Percentiles rank a stretch among this genome's conserved stretches.
Conservation (phyloP, 1,284 basidiomycete species). For the Trichosporon sp. region DNA sequence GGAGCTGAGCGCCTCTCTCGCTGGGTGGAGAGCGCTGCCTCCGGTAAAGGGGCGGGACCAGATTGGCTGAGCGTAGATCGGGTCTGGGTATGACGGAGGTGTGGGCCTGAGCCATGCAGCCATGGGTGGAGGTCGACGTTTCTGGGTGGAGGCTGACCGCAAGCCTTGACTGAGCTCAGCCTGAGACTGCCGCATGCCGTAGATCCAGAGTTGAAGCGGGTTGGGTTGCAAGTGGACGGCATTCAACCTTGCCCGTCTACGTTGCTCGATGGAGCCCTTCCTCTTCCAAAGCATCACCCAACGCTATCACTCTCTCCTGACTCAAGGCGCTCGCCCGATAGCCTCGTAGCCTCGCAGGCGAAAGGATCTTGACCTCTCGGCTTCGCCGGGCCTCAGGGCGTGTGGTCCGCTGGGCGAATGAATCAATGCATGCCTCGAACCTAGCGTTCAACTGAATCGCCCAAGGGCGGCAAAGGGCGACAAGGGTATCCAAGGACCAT, state of each 20-base stretch:
- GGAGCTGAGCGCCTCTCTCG: neutral
- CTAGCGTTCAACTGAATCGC: neutral
- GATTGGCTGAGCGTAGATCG: neutral
- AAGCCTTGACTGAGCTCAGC: neutral
- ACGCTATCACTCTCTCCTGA: neutral
- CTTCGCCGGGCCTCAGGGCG: too few species aligned
- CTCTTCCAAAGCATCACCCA: neutral
- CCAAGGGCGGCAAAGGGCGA: neutral
- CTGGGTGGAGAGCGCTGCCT: neutral
- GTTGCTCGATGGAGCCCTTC: neutral
- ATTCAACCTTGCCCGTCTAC: neutral
- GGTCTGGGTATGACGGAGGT: neutral
- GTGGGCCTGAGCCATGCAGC: neutral
- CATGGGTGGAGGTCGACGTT: neutral
- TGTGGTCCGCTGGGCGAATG: neutral
- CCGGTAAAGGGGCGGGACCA: neutral
- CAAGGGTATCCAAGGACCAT: neutral
- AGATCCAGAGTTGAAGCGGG: neutral
- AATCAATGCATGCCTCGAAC: slow-evolving; percentile 3
- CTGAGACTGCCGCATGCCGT: neutral
- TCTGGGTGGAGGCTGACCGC: neutral
- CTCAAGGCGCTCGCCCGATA: neutral
- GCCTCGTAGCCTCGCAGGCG: neutral
- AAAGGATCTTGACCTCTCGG: too few species aligned
- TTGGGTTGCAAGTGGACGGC: neutral